phyloP scores from a whole-genome alignment of 306 rosid genomes.

The Cicer judaicum region DNA sequence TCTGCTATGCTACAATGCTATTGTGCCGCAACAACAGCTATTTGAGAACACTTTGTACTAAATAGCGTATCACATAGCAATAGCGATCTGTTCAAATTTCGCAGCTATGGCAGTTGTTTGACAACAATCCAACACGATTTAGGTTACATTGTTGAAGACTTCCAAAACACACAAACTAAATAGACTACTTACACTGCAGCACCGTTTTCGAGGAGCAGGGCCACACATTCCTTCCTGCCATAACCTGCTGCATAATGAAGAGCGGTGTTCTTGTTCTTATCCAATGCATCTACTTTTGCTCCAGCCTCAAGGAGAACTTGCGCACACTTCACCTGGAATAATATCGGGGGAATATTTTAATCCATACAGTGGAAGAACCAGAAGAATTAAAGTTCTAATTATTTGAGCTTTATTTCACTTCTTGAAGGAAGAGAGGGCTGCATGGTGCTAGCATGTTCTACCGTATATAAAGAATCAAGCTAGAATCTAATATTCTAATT shows the following conservation, averaged over 20 bases:
- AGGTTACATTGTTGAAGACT: background rate
- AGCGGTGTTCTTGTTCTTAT: conserved; percentile 94
- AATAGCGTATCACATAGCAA: no score
- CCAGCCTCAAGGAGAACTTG: conserved; percentile 96
- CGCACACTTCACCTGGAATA: conserved; percentile 90
- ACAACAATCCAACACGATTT: no score
- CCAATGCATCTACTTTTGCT: conserved; percentile 93
- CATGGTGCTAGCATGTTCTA: background rate
- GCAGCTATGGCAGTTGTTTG: no score
- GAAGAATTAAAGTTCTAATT: conserved; percentile 14
- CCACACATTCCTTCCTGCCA: conserved; percentile 97
- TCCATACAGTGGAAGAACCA: conserved; percentile 16
- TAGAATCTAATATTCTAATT: conserved; percentile 1
- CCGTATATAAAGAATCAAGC: background rate
- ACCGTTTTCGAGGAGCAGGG: conserved; percentile 86
- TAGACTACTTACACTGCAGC: conserved; percentile 90
- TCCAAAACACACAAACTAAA: conserved; percentile 1
- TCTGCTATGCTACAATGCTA: no score
- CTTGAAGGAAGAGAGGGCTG: background rate
- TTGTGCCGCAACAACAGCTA: no score
- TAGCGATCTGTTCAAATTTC: no score
- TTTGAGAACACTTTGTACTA: no score
- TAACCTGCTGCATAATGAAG: conserved; percentile 99
- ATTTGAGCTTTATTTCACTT: background rate
- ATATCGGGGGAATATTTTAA: conserved; percentile 14